Percentiles rank a stretch among this genome's conserved stretches.
Evolutionary conservation across 164 flowering plant species (phyloP).

Genomic region (Kalanchoe fedtschenkoi): DNA sequence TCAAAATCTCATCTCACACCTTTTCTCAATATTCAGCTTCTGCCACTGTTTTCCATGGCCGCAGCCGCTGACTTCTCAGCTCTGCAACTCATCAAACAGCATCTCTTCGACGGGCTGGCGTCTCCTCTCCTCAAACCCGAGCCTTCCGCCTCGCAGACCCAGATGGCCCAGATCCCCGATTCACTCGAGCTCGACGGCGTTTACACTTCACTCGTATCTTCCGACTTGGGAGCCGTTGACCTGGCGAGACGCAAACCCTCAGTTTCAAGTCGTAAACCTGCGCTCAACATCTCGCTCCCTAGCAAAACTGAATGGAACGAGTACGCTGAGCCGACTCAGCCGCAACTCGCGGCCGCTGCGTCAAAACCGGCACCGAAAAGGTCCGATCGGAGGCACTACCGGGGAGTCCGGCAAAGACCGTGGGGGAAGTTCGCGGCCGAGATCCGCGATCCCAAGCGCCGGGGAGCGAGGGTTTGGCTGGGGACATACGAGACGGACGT

Average conservation of each 20-base stretch:
- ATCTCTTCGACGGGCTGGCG: not conserved
- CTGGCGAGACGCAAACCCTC: not conserved
- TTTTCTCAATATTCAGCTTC: too few relatives aligned
- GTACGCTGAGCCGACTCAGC: too few relatives aligned
- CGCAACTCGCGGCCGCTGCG: not conserved
- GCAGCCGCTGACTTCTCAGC: not conserved
- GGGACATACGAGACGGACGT: conserved; percentile 30
- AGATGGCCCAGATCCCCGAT: too few relatives aligned
- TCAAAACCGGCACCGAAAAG: not conserved
- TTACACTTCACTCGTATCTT: too few relatives aligned
- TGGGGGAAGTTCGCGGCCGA: conserved; percentile 41
- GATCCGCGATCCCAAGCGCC: conserved; percentile 28
- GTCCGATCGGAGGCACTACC: conserved; percentile 5
- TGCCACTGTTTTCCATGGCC: conserved; percentile 1
- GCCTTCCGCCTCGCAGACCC: too few relatives aligned
- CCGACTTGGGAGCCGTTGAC: not conserved
- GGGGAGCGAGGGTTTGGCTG: conserved; percentile 30
- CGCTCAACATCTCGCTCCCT: not conserved
- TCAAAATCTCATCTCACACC: too few relatives aligned
- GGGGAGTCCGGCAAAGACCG: conserved; percentile 28
- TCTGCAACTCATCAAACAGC: not conserved
- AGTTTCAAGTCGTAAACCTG: not conserved
- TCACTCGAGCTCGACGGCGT: too few relatives aligned
- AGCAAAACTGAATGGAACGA: not conserved
- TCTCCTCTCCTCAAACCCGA: not conserved